These are phyloP conservation scores for Geosmithia flava DNA, from an alignment of 2,329 filamentous ascomycete genomes.

Conservation along the genomic window DNA sequence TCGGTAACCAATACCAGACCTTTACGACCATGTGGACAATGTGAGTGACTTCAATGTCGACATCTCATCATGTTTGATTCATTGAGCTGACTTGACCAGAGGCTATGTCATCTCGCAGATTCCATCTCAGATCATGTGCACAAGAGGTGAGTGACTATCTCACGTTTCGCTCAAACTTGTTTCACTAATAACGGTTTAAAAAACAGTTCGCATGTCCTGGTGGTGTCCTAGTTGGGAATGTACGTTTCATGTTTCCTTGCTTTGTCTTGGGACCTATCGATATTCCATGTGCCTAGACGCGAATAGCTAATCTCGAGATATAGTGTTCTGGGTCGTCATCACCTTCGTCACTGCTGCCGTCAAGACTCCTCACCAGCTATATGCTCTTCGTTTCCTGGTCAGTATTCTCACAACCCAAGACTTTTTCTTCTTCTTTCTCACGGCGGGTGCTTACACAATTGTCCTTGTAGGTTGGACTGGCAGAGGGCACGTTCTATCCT, in stretches of 20 bases:
- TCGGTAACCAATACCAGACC: conserved; percentile 1
- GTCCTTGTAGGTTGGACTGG: background rate
- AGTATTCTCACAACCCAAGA: background rate
- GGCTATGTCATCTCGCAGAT: conserved; percentile 1
- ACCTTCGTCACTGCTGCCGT: background rate
- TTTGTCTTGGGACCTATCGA: no score
- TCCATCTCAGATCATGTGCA: background rate
- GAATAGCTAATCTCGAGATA: background rate
- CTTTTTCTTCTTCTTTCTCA: no score
- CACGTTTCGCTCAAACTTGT: background rate
- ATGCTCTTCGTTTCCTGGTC: background rate
- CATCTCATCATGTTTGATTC: background rate
- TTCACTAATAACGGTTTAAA: background rate
- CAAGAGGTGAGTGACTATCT: background rate
- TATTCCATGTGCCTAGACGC: background rate
- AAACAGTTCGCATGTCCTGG: background rate
- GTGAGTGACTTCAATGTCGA: background rate
- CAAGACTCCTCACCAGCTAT: background rate
- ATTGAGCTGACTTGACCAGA: background rate
- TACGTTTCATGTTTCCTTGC: background rate
- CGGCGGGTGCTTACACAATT: background rate
- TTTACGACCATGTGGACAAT: conserved; percentile 1
- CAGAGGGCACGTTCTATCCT: background rate
- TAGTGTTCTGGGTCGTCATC: background rate
- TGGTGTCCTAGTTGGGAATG: conserved; percentile 1